phyloP scores from a whole-genome alignment of 2,329 filamentous ascomycete genomes.

The Botryotinia globosa region DNA sequence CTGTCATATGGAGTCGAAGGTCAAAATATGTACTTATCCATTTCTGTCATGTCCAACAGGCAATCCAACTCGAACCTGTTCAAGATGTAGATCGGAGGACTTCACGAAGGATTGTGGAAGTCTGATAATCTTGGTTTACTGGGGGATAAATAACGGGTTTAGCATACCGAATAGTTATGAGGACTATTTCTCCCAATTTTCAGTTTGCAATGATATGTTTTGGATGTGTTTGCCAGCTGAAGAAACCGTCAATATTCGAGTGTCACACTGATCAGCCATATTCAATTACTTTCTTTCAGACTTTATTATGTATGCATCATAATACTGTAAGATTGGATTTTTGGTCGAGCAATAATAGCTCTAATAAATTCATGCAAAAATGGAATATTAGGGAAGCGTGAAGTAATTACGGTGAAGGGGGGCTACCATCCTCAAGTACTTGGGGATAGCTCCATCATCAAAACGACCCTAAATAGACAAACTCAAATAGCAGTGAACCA shows the following conservation, averaged over 20 bases:
- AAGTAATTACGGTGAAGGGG: too few species aligned
- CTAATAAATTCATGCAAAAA: neutral
- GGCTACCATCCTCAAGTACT: neutral
- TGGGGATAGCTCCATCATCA: neutral
- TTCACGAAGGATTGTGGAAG: neutral
- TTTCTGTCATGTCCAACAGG: neutral
- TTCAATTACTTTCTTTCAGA: too few species aligned
- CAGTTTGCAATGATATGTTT: neutral
- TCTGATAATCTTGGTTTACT: neutral
- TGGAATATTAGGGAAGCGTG: neutral
- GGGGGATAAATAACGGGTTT: neutral
- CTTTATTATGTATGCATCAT: too few species aligned
- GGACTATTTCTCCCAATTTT: neutral
- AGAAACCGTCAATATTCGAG: neutral
- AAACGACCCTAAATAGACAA: neutral
- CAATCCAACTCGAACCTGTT: neutral
- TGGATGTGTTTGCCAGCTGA: neutral
- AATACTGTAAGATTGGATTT: neutral
- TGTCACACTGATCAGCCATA: neutral
- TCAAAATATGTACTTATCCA: neutral
- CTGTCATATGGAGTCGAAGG: neutral
- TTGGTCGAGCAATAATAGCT: neutral
- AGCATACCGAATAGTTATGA: fast-evolving
- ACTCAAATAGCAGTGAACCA: neutral
- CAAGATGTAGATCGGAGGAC: neutral